Evolutionary conservation across 2,329 filamentous ascomycete species (phyloP).

Genomic region (Aaosphaeria arxii): DNA sequence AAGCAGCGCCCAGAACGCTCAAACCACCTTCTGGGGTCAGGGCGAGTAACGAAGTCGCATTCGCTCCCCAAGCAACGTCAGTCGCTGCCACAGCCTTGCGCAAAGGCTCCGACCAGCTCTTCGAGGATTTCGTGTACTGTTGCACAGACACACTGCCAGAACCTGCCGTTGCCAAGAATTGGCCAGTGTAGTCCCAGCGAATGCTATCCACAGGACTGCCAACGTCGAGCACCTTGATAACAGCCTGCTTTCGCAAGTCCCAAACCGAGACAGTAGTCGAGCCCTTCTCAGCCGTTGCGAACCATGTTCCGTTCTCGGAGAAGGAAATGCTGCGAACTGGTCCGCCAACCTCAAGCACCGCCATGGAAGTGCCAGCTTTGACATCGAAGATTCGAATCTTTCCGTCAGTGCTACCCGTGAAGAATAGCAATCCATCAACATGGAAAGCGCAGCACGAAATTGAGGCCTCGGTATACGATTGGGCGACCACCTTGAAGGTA

Average conservation of each 20-base stretch:
- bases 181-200: conserved; percentile 91
- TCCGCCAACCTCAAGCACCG: conserved; percentile 63
- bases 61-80: conserved; percentile 73
- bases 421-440: conserved; percentile 92
- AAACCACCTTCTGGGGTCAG: conserved; percentile 74
- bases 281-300: conserved; percentile 76
- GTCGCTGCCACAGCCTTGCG: conserved; percentile 71
- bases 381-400: conserved; percentile 88
- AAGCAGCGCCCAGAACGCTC: conserved; percentile 58
- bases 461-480: conserved; percentile 75
- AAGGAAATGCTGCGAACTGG: conserved; percentile 77
- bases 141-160: conserved; percentile 80
- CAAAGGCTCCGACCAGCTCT: conserved; percentile 85
- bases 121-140: conserved; percentile 82
- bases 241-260: conserved; percentile 82
- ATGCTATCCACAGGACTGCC: conserved; percentile 75
- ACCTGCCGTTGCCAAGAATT: conserved; percentile 83
- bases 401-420: conserved; percentile 74
- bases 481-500: conserved; percentile 65
- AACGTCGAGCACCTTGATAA: conserved; percentile 81
- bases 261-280: conserved; percentile 81
- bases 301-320: conserved; percentile 96
- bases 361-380: conserved; percentile 72
- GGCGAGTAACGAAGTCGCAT: conserved; percentile 70
- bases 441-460: conserved; percentile 83